phyloP scores from a whole-genome alignment of 1,139 yeast genomes.

The Nadsonia commutata region DNA sequence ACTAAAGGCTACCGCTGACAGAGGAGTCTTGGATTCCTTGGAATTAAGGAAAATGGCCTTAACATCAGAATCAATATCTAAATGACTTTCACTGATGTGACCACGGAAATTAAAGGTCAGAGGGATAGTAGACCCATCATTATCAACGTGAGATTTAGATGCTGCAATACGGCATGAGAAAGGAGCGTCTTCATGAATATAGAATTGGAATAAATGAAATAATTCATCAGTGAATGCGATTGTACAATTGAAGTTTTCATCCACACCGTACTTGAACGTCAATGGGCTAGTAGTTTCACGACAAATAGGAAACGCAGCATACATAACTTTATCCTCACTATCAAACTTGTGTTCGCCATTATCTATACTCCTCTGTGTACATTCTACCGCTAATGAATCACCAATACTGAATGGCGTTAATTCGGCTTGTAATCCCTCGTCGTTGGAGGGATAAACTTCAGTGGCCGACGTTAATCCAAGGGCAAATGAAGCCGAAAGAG shows the following conservation, averaged over 20 bases:
- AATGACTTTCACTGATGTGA: conserved; percentile 49
- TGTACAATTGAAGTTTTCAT: conserved; percentile 46
- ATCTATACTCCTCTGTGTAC: conserved; percentile 55
- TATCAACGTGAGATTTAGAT: conserved; percentile 16
- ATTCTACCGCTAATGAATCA: conserved; percentile 38
- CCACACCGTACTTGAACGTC: conserved; percentile 35
- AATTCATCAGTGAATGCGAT: conserved; percentile 49
- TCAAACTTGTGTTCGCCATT: conserved; percentile 66
- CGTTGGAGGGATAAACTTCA: not conserved
- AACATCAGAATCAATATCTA: conserved; percentile 48
- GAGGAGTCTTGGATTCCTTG: conserved; percentile 28
- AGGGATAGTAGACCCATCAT: conserved; percentile 28
- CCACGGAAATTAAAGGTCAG: conserved; percentile 55
- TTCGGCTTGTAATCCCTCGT: not conserved
- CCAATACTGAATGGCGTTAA: conserved; percentile 23
- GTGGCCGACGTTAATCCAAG: not conserved
- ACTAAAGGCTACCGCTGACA: conserved; percentile 47
- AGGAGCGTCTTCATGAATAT: conserved; percentile 66
- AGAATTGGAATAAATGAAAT: conserved; percentile 58
- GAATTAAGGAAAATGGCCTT: conserved; percentile 33
- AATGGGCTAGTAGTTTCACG: conserved; percentile 50
- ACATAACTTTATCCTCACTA: conserved; percentile 37
- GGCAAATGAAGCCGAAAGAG: conserved; percentile 12
- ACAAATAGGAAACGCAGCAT: conserved; percentile 46
- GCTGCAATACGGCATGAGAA: conserved; percentile 46